These are phyloP conservation scores for Citrullus colocynthis DNA, from an alignment of 306 rosid genomes.

Conservation along the genomic window DNA sequence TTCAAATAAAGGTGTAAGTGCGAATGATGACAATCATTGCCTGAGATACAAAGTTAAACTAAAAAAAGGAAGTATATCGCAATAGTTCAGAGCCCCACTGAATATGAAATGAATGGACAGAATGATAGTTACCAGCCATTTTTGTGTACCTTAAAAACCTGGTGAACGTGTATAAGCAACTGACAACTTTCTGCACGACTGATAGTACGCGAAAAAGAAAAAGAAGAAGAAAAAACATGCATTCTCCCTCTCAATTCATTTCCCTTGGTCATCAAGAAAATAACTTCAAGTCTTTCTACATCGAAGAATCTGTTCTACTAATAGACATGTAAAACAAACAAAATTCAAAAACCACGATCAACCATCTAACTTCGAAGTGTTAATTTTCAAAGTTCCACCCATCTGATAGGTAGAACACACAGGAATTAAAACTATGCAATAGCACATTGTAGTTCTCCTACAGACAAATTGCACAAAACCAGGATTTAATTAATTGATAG, in stretches of 20 bases:
- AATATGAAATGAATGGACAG: not conserved
- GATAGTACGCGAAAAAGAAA: not conserved
- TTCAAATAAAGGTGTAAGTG: not conserved
- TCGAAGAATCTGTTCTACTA: not conserved
- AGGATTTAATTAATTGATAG: not conserved
- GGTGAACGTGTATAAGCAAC: not conserved
- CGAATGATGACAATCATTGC: not conserved
- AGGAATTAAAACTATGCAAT: too few species aligned
- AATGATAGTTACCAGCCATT: not conserved
- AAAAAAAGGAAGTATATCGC: not conserved
- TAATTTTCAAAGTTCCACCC: not conserved
- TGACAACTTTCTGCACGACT: not conserved
- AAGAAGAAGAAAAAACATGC: not conserved
- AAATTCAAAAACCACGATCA: not conserved
- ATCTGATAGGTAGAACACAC: not conserved
- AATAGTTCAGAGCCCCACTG: not conserved
- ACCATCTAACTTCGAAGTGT: not conserved
- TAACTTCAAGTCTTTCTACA: not conserved
- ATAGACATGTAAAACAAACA: not conserved
- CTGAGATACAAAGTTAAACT: not conserved
- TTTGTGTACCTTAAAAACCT: not conserved
- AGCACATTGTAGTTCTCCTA: too few species aligned
- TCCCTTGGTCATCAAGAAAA: not conserved
- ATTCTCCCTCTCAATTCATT: not conserved
- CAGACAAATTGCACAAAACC: not conserved